Percentiles rank a stretch among this genome's conserved stretches.
Evolutionary conservation across 2,329 filamentous ascomycete species (phyloP).

Genomic region (Hypoxylon sp.): DNA sequence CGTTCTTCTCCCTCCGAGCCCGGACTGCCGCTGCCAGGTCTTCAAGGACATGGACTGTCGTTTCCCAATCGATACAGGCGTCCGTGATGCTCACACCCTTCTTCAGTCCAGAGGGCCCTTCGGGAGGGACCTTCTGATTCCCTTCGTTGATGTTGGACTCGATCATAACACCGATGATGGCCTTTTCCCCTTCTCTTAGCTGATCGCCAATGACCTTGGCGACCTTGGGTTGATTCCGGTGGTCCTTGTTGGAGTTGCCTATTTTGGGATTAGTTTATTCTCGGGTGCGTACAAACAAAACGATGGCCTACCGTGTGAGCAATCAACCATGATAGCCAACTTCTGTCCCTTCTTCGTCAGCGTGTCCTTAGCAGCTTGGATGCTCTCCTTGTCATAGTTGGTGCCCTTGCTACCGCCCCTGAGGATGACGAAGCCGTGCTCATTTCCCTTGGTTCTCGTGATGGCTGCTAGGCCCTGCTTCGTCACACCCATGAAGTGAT

Average conservation of each 20-base stretch:
- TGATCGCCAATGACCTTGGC: slow-evolving; percentile 87
- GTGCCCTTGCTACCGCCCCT: slow-evolving; percentile 92
- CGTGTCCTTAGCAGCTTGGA: slow-evolving; percentile 83
- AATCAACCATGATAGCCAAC: slow-evolving; percentile 97
- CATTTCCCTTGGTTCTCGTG: slow-evolving; percentile 91
- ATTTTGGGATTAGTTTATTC: slow-evolving; percentile 31
- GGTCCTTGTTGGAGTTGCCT: slow-evolving; percentile 98
- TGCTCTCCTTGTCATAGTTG: slow-evolving; percentile 91
- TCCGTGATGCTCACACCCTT: slow-evolving; percentile 96
- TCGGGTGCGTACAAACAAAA: not conserved
- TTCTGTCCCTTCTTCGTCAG: slow-evolving; percentile 86
- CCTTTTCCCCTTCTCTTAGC: slow-evolving; percentile 86
- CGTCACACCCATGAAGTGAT: slow-evolving; percentile 99
- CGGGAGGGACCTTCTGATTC: slow-evolving; percentile 88
- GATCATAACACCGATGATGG: slow-evolving; percentile 97
- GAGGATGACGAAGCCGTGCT: slow-evolving; percentile 97
- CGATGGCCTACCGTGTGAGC: slow-evolving; percentile 83
- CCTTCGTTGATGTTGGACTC: slow-evolving; percentile 97
- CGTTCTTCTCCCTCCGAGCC: slow-evolving; percentile 74
- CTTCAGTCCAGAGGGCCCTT: slow-evolving; percentile 83
- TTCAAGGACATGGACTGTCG: slow-evolving; percentile 84
- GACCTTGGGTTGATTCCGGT: slow-evolving; percentile 96
- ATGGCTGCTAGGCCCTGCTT: slow-evolving; percentile 98
- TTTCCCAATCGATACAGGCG: slow-evolving; percentile 95
- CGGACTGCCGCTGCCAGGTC: slow-evolving; percentile 88